These are phyloP conservation scores for Aegilops longissima DNA, from an alignment of 176 grass and related monocot species.

Conservation along the genomic window DNA sequence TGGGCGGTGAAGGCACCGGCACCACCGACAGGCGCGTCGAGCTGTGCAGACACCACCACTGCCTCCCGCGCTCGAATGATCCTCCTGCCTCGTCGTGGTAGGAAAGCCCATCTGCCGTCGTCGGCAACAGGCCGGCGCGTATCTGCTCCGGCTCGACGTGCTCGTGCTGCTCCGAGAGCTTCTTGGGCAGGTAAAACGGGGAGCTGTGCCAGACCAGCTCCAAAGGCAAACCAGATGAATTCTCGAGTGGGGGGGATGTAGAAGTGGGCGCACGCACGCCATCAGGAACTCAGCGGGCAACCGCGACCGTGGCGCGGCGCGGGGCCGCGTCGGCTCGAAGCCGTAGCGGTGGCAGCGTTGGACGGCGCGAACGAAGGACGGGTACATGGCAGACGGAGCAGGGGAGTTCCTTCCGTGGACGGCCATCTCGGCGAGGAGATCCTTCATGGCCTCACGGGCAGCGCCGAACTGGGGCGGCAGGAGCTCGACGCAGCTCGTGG, in stretches of 20 bases:
- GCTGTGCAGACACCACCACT: conserved; percentile 23
- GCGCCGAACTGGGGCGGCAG: conserved; percentile 11
- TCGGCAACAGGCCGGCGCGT: not conserved
- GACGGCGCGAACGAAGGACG: not conserved
- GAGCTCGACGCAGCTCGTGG: not conserved
- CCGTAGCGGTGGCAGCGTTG: conserved; percentile 4
- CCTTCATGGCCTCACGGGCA: not conserved
- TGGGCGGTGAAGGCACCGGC: conserved; percentile 22
- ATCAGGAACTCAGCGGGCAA: not conserved
- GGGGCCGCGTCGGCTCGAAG: not conserved
- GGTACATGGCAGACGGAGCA: not conserved
- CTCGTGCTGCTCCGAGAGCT: conserved; percentile 26
- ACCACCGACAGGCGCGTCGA: conserved; percentile 15
- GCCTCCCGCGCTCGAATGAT: not conserved
- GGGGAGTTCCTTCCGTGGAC: not conserved
- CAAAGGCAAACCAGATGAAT: not conserved
- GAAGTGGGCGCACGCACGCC: not conserved
- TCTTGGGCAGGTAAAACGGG: not conserved
- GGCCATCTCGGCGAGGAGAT: not conserved
- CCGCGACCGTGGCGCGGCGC: not conserved
- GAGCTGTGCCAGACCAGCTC: conserved; percentile 20
- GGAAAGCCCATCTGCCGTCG: not conserved
- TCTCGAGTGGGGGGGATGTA: not conserved
- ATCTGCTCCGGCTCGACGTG: not conserved
- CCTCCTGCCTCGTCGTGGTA: not conserved